Evolutionary conservation across 129 eudicot species (phyloP).

Genomic region (Arctium minus): DNA sequence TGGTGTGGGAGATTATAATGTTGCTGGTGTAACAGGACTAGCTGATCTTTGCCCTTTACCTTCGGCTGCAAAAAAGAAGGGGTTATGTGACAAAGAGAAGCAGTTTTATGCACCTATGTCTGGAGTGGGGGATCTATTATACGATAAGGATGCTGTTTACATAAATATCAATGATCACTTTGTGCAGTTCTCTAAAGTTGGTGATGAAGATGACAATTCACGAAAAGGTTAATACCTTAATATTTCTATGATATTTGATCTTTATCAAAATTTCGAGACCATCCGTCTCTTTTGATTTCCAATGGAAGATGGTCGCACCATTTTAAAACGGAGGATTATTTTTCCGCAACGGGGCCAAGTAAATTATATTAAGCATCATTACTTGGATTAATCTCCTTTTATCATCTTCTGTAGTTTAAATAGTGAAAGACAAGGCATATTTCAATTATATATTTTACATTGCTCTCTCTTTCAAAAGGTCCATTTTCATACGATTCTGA

Average conservation of each 20-base stretch:
- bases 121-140: constrained; percentile 88
- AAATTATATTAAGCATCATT: not conserved
- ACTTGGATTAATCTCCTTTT: not conserved
- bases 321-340: not conserved
- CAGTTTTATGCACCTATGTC: constrained; percentile 98
- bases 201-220: constrained; percentile 43
- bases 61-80: constrained; percentile 97
- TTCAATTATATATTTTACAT: not conserved
- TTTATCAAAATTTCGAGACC: not conserved
- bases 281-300: not conserved
- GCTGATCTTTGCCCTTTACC: constrained; percentile 98
- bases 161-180: constrained; percentile 84
- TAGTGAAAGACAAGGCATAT: too few species aligned
- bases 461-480: not conserved
- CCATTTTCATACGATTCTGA: not conserved
- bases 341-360: not conserved
- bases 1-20: constrained; percentile 82
- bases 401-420: not conserved
- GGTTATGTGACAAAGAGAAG: constrained; percentile 93
- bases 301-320: not conserved
- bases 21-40: constrained; percentile 60
- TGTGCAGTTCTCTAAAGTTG: constrained; percentile 82
- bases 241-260: not conserved
- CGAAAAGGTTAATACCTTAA: constrained; percentile 37
- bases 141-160: constrained; percentile 96